Base-by-base conservation (phyloP, 495 filamentous ascomycete genomes). In the Neurospora tetraspora region DNA sequence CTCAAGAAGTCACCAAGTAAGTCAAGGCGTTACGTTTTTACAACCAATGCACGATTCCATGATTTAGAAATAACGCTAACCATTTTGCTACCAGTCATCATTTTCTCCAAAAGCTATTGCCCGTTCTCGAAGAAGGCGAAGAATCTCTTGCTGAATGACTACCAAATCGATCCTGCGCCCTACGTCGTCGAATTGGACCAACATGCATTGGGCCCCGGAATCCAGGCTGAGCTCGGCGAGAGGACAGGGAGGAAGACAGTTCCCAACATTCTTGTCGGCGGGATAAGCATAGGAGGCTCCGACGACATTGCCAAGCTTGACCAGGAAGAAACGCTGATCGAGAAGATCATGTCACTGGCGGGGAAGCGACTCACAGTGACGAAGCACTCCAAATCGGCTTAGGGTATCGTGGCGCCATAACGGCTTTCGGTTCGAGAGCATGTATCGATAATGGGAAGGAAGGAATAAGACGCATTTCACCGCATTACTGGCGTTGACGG, bases 31-130 rank as follows among this genome's bases (percentile, higher is more conserved):
- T 43, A 27, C 70, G 23, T 68, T 14, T 45, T 42, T 69, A 10
- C 20, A 65, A 20, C 18, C 74, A 4, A 71, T 69, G 69, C 12
- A 70, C 27, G 40, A 31, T n/a, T 73, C 53, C 27, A 3, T 27
- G 2, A 7, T 16, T 5, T 11, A 73, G 38, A 37, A 37, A 73
- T 76, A 61, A 77, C 65, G 39, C 82, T 81, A 77, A 76, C 69
- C 16, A 20, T n/a, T 38, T 36, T 23, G 2, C 23, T 61, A 68
- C 39, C 77, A 94, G 92, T 98, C 69, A 92, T 98, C 77, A 93
- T 99, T 70, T 98, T 98, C 84, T 97, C 93, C 71, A 98, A 98
- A 81, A 89, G 91, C 2, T 97, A 93, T 82, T 99, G 96, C 81
- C 93, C 91, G 0, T 90, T 88, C 83, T 97, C 94, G 61, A 88